Evolutionary conservation across 1,284 basidiomycete species (phyloP), one percentile per base, ranked within the genome.

Genomic region (Irpex sp.): DNA sequence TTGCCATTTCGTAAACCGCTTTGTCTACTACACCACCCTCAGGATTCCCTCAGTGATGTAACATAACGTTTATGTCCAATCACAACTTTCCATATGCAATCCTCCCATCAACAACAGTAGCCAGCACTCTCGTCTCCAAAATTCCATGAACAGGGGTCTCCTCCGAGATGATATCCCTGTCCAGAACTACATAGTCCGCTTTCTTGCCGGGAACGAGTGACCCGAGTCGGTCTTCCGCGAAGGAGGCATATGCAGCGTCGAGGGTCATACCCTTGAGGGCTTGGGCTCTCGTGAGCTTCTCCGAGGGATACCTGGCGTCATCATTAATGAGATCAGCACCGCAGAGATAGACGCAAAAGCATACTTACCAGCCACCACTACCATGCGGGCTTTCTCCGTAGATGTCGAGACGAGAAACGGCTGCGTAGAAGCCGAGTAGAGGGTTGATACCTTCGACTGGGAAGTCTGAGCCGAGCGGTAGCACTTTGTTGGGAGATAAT

Each of bases 401-500:
- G 0, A 80, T 76, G 33, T 84, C 82, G 2, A 93, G 77, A 12
- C 95, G 82, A 0, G 92, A 82, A 3, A 94, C 83, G 0, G 94
- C 91, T 2, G 94, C 92, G 69, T 95, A 94, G 74, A 96, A 94
- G 1, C 93, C 93, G 2, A 88, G 73, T 10, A 93, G 74, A 0
- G 91, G 91, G 66, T 91, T 90, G 58, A 92, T 87, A 16, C 82
- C 80, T 73, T 96, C 94, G 1, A 98, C 88, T 1, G 94, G 94
- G 73, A 96, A 96, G 73, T 97, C 95, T 2, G 92, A 93, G 9
- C 95, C 94, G 0, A 96, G 79, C 0, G 91, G 87, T 2, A 95
- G 80, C 10, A 87, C 78, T 2, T 80, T 75, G 16, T 79, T 77
- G 10, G 70, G 74, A 21, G 87, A 87, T 6, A 70, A 68, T 64